phyloP scores from a whole-genome alignment of 2,329 filamentous ascomycete species.

The Aureobasidium sp. region DNA sequence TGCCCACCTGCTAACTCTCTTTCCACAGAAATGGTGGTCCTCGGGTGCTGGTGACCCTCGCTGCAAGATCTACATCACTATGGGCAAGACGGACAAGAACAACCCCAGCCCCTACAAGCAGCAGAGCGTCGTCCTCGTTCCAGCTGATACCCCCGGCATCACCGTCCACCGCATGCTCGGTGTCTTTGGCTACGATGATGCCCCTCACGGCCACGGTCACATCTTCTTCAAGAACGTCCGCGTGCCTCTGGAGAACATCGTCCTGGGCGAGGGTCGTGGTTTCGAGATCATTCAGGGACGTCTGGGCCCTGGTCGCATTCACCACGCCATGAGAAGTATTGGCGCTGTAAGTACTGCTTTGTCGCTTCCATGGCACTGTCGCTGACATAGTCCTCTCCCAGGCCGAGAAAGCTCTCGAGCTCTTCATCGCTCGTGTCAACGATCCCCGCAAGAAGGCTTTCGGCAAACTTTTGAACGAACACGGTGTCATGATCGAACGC shows the following conservation, averaged over 20 bases:
- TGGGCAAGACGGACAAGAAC: conserved; percentile 79
- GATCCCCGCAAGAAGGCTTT: conserved; percentile 87
- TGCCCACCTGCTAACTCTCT: background rate
- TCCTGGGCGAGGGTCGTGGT: conserved; percentile 85
- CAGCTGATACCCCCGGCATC: conserved; percentile 70
- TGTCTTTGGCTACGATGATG: conserved; percentile 95
- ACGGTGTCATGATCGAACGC: conserved; percentile 93
- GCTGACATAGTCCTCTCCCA: conserved; percentile 20
- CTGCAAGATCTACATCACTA: conserved; percentile 90
- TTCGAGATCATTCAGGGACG: conserved; percentile 99
- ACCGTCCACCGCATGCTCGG: conserved; percentile 90
- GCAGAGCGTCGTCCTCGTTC: conserved; percentile 88
- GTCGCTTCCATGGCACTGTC: too few relatives aligned
- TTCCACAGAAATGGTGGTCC: conserved; percentile 89
- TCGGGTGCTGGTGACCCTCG: conserved; percentile 88
- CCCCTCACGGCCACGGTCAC: conserved; percentile 96
- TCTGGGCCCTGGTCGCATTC: conserved; percentile 89
- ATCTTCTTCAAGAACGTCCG: conserved; percentile 84
- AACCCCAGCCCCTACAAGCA: conserved; percentile 76
- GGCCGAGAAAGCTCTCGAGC: conserved; percentile 85
- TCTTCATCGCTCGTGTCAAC: conserved; percentile 90
- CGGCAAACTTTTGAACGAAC: conserved; percentile 74
- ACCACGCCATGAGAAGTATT: conserved; percentile 94
- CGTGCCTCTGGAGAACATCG: conserved; percentile 73
- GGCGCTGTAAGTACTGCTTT: conserved; percentile 52